These are phyloP conservation scores for Hypoxylon sp. DNA, from an alignment of 2,329 filamentous ascomycete genomes.

Conservation along the genomic window DNA sequence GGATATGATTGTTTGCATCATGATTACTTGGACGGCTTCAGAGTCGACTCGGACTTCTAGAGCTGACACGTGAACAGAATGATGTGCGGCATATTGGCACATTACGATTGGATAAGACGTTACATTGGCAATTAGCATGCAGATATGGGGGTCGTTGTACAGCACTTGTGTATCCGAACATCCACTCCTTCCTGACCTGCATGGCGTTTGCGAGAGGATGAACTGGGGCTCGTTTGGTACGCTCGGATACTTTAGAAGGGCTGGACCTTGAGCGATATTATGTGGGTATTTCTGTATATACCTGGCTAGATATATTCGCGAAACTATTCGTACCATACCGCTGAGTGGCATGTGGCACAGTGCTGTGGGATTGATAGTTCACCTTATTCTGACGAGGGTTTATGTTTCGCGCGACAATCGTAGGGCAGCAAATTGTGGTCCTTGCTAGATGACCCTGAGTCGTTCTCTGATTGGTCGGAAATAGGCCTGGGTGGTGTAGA, in stretches of 20 bases:
- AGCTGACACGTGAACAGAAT: neutral
- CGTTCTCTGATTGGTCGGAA: neutral
- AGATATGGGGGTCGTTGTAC: neutral
- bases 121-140: neutral
- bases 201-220: slow-evolving; percentile 10
- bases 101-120: slow-evolving; percentile 4
- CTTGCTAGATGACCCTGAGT: neutral
- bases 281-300: neutral
- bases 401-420: too few relatives aligned
- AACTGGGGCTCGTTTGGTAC: neutral
- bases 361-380: neutral
- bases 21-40: neutral
- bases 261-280: neutral
- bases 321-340: too few relatives aligned
- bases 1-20: slow-evolving; percentile 6
- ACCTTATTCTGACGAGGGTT: too few relatives aligned
- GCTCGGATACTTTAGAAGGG: slow-evolving; percentile 1
- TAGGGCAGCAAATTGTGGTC: too few relatives aligned
- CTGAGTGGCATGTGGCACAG: neutral
- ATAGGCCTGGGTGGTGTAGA: neutral
- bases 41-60: neutral
- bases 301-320: too few relatives aligned
- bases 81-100: too few relatives aligned
- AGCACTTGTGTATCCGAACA: neutral
- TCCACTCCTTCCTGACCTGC: slow-evolving; percentile 13